Conservation (phyloP, 139 green algal genomes). For the Zygnema circumcarinatum region DNA sequence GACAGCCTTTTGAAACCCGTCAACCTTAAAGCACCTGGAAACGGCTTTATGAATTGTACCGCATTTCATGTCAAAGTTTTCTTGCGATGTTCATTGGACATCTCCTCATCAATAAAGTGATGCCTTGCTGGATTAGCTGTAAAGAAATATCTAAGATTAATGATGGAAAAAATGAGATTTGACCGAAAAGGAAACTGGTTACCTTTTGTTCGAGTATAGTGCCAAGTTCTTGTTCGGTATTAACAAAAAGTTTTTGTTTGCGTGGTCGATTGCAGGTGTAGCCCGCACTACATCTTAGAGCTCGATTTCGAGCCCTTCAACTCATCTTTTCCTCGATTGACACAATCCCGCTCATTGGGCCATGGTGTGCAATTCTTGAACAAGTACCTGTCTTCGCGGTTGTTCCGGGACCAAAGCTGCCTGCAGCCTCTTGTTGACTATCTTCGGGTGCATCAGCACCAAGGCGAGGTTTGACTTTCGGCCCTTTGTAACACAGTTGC, state of each 20-base stretch:
- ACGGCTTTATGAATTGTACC: neutral
- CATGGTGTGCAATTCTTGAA: constrained; percentile 84
- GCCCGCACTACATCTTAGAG: constrained; percentile 61
- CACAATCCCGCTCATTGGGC: constrained; percentile 70
- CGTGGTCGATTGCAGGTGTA: neutral
- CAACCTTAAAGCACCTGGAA: no score
- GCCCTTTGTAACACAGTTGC: neutral
- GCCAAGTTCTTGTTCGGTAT: no score
- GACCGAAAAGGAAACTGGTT: no score
- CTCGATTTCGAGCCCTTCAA: constrained; percentile 80
- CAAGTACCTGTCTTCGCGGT: constrained; percentile 65
- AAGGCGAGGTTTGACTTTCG: constrained; percentile 52
- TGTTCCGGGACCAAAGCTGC: constrained; percentile 64
- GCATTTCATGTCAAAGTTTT: neutral
- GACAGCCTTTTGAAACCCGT: neutral
- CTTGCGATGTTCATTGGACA: neutral
- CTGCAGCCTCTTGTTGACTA: constrained; percentile 69
- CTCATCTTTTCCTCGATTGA: constrained; percentile 69
- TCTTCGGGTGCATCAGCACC: constrained; percentile 66
- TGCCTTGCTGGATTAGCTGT: no score
- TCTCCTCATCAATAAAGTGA: no score
- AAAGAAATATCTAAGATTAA: no score
- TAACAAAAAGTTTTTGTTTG: no score
- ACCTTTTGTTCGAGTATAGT: no score
- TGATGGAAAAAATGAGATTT: no score